Evolutionary conservation across 2,329 filamentous ascomycete genomes (phyloP).

Genomic region (Zymoseptoria tritici): DNA sequence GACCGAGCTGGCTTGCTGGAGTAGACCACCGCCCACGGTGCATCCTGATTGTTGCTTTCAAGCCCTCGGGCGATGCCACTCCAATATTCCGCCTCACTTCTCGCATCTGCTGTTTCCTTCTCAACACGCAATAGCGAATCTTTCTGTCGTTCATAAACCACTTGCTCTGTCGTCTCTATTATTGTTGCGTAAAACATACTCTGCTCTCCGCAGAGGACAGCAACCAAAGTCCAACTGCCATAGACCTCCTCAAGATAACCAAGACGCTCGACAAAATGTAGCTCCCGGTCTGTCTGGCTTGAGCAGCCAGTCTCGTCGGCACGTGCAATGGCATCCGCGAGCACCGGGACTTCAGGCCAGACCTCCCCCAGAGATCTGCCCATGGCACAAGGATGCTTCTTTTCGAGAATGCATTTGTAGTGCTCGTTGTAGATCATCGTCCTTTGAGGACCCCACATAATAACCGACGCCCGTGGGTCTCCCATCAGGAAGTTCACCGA

Average conservation of each 20-base stretch:
- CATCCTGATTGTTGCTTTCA: constrained; percentile 11
- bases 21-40: constrained; percentile 16
- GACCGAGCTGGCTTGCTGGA: neutral
- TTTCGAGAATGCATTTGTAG: constrained; percentile 27
- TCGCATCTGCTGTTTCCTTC: constrained; percentile 7
- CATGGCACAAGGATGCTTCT: constrained; percentile 21
- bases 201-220: constrained; percentile 4
- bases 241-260: constrained; percentile 15
- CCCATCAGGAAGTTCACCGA: constrained; percentile 13
- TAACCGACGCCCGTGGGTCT: constrained; percentile 12
- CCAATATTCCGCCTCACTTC: constrained; percentile 14
- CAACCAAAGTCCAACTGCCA: constrained; percentile 11
- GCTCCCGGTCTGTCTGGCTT: constrained; percentile 4
- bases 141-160: constrained; percentile 14
- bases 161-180: constrained; percentile 13
- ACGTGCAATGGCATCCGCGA: constrained; percentile 6
- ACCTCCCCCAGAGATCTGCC: constrained; percentile 12
- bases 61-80: constrained; percentile 8
- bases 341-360: constrained; percentile 4
- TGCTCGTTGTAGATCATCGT: constrained; percentile 33
- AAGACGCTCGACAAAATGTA: constrained; percentile 7
- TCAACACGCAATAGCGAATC: constrained; percentile 11
- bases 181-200: constrained; percentile 12
- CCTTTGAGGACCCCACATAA: constrained; percentile 24
- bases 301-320: constrained; percentile 12